Evolutionary conservation across 148 eudicot species (phyloP).

Genomic region (Suaeda aralocaspica): DNA sequence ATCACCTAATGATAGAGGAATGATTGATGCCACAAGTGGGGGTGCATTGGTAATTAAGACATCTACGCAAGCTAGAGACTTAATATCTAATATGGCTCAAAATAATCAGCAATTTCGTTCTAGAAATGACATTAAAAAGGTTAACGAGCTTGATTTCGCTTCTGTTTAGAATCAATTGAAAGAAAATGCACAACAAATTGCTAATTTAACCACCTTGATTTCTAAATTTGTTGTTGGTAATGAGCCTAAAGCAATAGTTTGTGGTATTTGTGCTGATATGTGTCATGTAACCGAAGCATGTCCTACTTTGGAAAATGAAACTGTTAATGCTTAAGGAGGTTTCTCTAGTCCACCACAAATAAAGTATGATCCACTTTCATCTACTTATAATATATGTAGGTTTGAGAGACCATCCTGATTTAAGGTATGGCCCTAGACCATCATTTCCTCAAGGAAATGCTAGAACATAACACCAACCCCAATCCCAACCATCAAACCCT

Average conservation of each 20-base stretch:
- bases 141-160: neutral
- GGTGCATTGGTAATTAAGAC: conserved; percentile 23
- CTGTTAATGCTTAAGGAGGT: conserved; percentile 12
- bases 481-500: neutral
- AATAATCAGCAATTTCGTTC: conserved; percentile 20
- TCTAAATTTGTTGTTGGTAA: neutral
- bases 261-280: neutral
- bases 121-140: neutral
- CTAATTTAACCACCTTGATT: no score
- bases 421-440: neutral
- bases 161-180: no score
- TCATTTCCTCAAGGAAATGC: no score
- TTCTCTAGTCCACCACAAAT: neutral
- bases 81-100: conserved; percentile 17
- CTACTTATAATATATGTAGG: conserved; percentile 9
- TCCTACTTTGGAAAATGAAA: neutral
- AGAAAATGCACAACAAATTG: no score
- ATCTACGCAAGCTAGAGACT: neutral
- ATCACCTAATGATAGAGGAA: conserved; percentile 7
- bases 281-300: neutral
- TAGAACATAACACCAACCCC: no score
- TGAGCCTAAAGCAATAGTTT: neutral
- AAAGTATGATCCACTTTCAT: conserved; percentile 9
- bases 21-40: conserved; percentile 23
- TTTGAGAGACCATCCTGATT: conserved; percentile 5